Conservation (phyloP, 169 alveolate genomes). For the Eimeria sp. region DNA sequence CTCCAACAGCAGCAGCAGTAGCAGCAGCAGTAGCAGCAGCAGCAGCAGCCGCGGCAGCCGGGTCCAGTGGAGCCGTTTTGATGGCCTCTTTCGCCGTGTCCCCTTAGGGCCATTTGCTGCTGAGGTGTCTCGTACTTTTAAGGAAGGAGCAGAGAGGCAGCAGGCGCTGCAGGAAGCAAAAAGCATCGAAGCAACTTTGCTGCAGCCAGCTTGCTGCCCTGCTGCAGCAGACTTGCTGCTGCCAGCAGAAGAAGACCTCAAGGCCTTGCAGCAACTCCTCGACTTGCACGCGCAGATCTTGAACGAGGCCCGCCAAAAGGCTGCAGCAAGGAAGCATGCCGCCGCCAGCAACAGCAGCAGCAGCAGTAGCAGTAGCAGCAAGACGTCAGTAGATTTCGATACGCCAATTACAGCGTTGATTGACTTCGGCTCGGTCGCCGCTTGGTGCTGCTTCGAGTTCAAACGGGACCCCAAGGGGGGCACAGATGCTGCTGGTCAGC, state of each 20-base stretch:
- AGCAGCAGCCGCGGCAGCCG: slow-evolving; percentile 81
- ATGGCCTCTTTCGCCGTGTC: slow-evolving; percentile 62
- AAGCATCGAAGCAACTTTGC: slow-evolving; percentile 52
- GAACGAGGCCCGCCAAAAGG: neutral
- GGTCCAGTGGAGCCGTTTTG: slow-evolving; percentile 81
- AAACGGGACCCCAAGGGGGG: neutral
- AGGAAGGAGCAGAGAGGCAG: slow-evolving; percentile 43
- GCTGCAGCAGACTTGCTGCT: slow-evolving; percentile 11
- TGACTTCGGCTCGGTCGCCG: slow-evolving; percentile 77
- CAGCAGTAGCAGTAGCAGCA: slow-evolving; percentile 34
- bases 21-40: slow-evolving; percentile 64
- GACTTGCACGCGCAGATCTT: slow-evolving; percentile 58
- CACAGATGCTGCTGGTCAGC: neutral
- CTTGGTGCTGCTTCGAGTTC: slow-evolving; percentile 69
- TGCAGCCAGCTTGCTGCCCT: slow-evolving; percentile 36
- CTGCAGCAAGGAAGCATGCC: slow-evolving; percentile 9
- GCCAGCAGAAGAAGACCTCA: slow-evolving; percentile 69
- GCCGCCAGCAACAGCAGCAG: slow-evolving; percentile 27
- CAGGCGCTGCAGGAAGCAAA: slow-evolving; percentile 80
- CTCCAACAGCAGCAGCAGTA: slow-evolving; percentile 53
- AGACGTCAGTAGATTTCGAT: neutral
- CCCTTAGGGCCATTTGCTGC: slow-evolving; percentile 83
- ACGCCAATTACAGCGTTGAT: slow-evolving; percentile 75
- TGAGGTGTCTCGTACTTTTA: slow-evolving; percentile 22
- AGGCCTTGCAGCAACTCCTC: slow-evolving; percentile 63